A percentile compares a stretch with the other conserved stretches of the same genome.
Evolutionary conservation across 208 protist species (phyloP).

Genomic region (Sergeia podlipaevii): DNA sequence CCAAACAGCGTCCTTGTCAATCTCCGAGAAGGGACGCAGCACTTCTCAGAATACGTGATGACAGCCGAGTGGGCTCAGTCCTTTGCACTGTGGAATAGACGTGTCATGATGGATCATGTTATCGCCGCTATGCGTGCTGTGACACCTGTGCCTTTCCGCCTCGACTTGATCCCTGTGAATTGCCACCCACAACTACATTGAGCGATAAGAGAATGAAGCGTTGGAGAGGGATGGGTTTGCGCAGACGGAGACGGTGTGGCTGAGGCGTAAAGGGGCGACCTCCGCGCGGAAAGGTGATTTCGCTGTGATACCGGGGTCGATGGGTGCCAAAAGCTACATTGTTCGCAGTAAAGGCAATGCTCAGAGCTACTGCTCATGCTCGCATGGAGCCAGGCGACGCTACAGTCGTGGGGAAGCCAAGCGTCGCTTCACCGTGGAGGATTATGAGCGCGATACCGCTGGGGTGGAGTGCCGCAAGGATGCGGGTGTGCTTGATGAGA

Average conservation of each 20-base stretch:
- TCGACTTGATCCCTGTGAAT: conserved; percentile 63
- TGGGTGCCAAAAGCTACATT: conserved; percentile 87
- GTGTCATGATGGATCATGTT: conserved; percentile 78
- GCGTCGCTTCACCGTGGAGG: conserved; percentile 70
- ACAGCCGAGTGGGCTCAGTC: conserved; percentile 83
- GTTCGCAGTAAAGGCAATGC: conserved; percentile 78
- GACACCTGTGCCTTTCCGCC: conserved; percentile 34
- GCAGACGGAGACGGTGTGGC: conserved; percentile 51
- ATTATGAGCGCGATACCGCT: conserved; percentile 57
- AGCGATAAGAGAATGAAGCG: no score
- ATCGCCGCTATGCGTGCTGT: conserved; percentile 45
- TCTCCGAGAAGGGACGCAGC: conserved; percentile 60
- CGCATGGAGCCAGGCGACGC: conserved; percentile 77
- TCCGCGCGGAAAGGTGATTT: conserved; percentile 63
- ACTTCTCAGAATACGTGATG: conserved; percentile 84
- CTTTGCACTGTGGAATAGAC: conserved; percentile 75
- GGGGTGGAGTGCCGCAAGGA: conserved; percentile 83
- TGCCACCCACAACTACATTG: conserved; percentile 93
- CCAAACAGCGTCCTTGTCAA: conserved; percentile 77
- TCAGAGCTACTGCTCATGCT: conserved; percentile 72
- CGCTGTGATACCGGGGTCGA: conserved; percentile 88
- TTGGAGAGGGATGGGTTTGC: background rate
- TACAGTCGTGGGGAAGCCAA: conserved; percentile 74
- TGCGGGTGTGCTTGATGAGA: conserved; percentile 77
- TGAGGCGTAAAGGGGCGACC: conserved; percentile 88